phyloP scores from a whole-genome alignment of 225 moss, liverwort and hornwort genomes.

The Asterella californica region DNA sequence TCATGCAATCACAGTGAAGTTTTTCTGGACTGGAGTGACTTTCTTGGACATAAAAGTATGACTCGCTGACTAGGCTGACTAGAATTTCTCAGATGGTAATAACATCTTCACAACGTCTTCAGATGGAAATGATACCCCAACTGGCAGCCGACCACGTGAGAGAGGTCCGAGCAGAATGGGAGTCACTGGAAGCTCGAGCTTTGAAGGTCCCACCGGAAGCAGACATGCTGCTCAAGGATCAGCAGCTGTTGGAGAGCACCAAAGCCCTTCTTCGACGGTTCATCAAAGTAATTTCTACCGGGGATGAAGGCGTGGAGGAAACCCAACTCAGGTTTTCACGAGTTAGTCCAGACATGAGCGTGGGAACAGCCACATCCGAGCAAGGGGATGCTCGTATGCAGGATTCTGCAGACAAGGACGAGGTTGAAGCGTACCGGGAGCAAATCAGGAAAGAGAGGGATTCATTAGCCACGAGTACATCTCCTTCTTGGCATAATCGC shows the following conservation, averaged over 20 bases:
- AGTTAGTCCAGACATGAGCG: slow-evolving; percentile 18
- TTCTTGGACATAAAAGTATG: too few relatives aligned
- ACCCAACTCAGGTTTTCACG: neutral
- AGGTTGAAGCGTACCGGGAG: slow-evolving; percentile 11
- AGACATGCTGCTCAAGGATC: slow-evolving; percentile 89
- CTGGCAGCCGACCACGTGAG: slow-evolving; percentile 62
- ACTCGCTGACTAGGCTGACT: too few relatives aligned
- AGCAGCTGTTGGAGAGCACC: slow-evolving; percentile 74
- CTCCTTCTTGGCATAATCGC: slow-evolving; percentile 32
- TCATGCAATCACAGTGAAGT: neutral
- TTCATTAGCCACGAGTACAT: slow-evolving; percentile 11
- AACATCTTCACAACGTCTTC: slow-evolving; percentile 17
- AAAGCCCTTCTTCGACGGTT: slow-evolving; percentile 79
- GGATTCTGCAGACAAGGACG: slow-evolving; percentile 6
- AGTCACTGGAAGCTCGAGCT: slow-evolving; percentile 65
- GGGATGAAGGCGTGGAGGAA: slow-evolving; percentile 36
- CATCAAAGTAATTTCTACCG: slow-evolving; percentile 48
- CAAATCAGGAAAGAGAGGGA: slow-evolving; percentile 32
- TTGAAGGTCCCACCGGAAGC: slow-evolving; percentile 69
- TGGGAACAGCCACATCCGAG: slow-evolving; percentile 20
- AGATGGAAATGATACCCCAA: slow-evolving; percentile 89
- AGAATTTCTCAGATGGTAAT: neutral
- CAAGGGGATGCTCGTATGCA: slow-evolving; percentile 15
- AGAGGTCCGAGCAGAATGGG: slow-evolving; percentile 80
- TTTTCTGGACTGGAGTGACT: too few relatives aligned